Evolutionary conservation across 2,329 filamentous ascomycete genomes (phyloP).

Genomic region (Acrodontium crateriforme): DNA sequence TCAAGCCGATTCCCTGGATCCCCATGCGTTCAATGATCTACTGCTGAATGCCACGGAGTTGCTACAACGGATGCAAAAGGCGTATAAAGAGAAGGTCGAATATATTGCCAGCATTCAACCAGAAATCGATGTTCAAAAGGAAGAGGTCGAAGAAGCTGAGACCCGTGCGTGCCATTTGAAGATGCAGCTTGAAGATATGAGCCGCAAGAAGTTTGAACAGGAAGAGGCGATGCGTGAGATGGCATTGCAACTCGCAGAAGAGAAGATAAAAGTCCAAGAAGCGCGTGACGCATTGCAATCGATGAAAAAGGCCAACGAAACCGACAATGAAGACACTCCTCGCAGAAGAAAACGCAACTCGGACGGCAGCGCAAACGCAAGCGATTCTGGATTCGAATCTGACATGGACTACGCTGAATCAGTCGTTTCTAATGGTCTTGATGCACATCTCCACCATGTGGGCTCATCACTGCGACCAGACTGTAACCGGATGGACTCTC

Average conservation of each 20-base stretch:
- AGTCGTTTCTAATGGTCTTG: constrained; percentile 31
- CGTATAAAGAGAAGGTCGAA: constrained; percentile 40
- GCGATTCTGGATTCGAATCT: constrained; percentile 47
- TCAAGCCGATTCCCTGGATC: constrained; percentile 33
- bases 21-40: constrained; percentile 43
- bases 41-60: constrained; percentile 42
- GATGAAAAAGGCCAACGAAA: too few relatives aligned
- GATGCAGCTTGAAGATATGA: constrained; percentile 47
- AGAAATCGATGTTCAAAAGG: constrained; percentile 43
- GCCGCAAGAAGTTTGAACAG: constrained; percentile 40
- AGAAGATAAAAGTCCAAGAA: constrained; percentile 27
- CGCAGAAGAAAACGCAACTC: constrained; percentile 15
- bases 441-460: constrained; percentile 2
- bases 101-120: constrained; percentile 37
- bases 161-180: constrained; percentile 45
- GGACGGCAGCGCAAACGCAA: constrained; percentile 24
- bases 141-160: constrained; percentile 47
- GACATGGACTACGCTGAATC: constrained; percentile 37
- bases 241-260: constrained; percentile 33
- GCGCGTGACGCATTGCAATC: constrained; percentile 1
- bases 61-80: constrained; percentile 40
- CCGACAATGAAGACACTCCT: constrained; percentile 10
- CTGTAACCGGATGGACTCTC: neutral
- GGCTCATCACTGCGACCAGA: neutral
- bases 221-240: constrained; percentile 42